phyloP scores from a whole-genome alignment of 164 flowering plant species.

The Nymphaea thermarum region DNA sequence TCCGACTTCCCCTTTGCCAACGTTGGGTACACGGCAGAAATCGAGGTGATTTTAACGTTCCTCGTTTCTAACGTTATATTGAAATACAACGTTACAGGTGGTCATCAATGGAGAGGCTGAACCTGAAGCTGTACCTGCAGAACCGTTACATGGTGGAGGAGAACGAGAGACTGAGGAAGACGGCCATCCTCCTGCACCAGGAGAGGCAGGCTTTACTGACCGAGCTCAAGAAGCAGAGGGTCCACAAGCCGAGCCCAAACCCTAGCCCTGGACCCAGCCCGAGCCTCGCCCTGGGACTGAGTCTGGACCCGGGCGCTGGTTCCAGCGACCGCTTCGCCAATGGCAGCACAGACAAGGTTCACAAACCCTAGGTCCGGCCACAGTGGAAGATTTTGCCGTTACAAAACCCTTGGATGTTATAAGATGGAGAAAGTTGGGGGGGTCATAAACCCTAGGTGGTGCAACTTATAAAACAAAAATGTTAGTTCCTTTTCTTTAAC shows the following conservation, averaged over 20 bases:
- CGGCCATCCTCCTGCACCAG: constrained; percentile 30
- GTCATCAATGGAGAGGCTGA: constrained; percentile 21
- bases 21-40: not conserved
- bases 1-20: not conserved
- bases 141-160: constrained; percentile 39
- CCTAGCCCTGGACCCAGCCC: not conserved
- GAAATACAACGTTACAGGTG: not conserved
- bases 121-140: constrained; percentile 42
- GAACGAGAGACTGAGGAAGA: constrained; percentile 41
- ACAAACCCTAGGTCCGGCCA: not conserved
- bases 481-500: too few relatives aligned
- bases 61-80: too few relatives aligned
- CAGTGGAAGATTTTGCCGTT: too few relatives aligned
- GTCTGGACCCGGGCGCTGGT: not conserved
- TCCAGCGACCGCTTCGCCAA: not conserved
- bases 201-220: constrained; percentile 32
- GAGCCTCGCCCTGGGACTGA: not conserved
- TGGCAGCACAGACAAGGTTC: not conserved
- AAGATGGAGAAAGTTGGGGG: too few relatives aligned
- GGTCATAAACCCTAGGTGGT: too few relatives aligned
- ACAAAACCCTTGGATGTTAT: too few relatives aligned
- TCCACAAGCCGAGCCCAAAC: not conserved
- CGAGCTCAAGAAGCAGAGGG: constrained; percentile 14
- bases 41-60: not conserved
- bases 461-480: too few relatives aligned